Evolutionary conservation across 1,284 basidiomycete genomes (phyloP), one percentile per base, ranked within the genome.

Genomic region (Austroboletus olivaceoglutinosus): DNA sequence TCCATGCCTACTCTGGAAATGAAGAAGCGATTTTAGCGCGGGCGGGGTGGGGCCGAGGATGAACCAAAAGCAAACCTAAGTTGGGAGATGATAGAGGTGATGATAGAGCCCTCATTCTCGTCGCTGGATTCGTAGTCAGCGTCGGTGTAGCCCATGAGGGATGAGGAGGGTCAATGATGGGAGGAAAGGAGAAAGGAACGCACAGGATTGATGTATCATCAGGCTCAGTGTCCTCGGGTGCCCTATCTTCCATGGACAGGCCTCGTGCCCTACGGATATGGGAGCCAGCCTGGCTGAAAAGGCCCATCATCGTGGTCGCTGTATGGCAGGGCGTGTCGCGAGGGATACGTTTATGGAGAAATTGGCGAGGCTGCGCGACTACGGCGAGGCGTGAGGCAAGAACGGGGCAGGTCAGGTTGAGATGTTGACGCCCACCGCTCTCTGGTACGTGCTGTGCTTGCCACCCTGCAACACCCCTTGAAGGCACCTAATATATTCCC

Each of bases 1-100:
- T 98, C 95, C 94, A 98, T 98, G 40, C 96, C 94, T 58, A 91
- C 86, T 70, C 89, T 91, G 66, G 52, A 53, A 47, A 51, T 40
- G 33, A 47, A 43, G 37, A 25, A 6, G 44, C 37, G 41, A 43
- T 27, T 25, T 51, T 31, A 52, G 50, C 41, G 36, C 58, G 39
- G 42, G 41, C 18, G 40, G 16, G 12, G 43, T 40, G 16, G 7
- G 5, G 6, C 10, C 45, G 37, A 19, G 37, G 55, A 33, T 22
- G 49, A 30, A 40, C 10, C n/a, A 25, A 40, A n/a, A 51, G 56
- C 75, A 47, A 54, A 84, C 82, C 93, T 83, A 31, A 98, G 83
- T 74, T 94, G 91, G 15, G 89, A 87, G 61, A 93, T 92, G 61
- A 94, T 70, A 16, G 86, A 86, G 50, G 78, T 67, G 66, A 91